Base-by-base conservation (phyloP, 306 rosid genomes). In the Cicer arietinum region DNA sequence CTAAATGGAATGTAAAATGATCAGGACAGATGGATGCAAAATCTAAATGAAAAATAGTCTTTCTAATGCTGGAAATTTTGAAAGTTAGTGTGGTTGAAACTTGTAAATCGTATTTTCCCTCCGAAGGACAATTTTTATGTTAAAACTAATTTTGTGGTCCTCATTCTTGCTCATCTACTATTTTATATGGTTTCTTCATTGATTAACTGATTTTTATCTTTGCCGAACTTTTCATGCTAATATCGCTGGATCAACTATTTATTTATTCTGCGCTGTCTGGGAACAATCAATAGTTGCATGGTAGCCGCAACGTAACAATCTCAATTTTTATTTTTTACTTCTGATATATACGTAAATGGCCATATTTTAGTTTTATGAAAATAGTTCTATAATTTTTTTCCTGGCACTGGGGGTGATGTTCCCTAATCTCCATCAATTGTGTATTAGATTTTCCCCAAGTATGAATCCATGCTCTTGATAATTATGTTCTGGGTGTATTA, bases 401-500 rank as follows among this genome's bases (percentile, higher is more conserved):
- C 37, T 30, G 37, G 37, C 5, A 30, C 37, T 30, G 37, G 37
- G 37, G 37, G 37, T 30, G 4, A 30, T 30, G 37, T 30, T 30
- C 37, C 37, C 37, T 30, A 30, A 30, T 30, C 37, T 30, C 37
- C 37, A 30, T 30, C 37, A 30, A 47, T 40, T 57, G 71, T 59
- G 9, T 20, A 39, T 63, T 42, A 41, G 13, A 70, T 22, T 63
- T 67, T 41, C n/a, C n/a, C 1, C 6, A 14, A 47, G 40, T 75
- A 22, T 60, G 63, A 30, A 3, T 30, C 37, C 6, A 30, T 30
- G 6, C 7, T 8, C 62, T 56, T 42, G 17, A 0, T 13, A 39
- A 20, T 52, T 46, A 4, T 58, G 52, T 77, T 51, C 71, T 71
- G 69, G 53, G 20, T 54, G 11, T 51, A 7, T 43, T 46, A 37